Evolutionary conservation across 495 filamentous ascomycete species (phyloP).

Genomic region (Neohortaea acidophila): DNA sequence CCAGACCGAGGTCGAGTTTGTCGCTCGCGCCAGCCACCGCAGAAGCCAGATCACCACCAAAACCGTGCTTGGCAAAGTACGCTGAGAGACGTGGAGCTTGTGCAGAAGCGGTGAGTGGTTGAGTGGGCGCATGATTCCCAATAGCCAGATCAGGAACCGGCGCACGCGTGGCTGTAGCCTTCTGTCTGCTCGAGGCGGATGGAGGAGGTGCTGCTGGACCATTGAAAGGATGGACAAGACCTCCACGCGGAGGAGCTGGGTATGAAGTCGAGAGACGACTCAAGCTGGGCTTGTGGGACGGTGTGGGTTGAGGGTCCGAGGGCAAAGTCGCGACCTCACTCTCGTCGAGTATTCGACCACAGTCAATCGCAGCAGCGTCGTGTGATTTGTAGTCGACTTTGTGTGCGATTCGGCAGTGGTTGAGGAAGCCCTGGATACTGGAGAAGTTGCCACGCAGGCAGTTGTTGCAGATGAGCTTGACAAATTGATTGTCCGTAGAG

Average conservation of each 20-base stretch:
- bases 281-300: conserved; percentile 4
- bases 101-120: conserved; percentile 43
- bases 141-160: conserved; percentile 14
- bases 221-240: conserved; percentile 16
- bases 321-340: conserved; percentile 16
- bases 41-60: conserved; percentile 46
- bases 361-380: conserved; percentile 80
- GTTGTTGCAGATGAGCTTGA: conserved; percentile 77
- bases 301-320: conserved; percentile 4
- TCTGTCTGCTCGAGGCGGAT: not conserved
- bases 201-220: not conserved
- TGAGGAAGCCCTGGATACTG: conserved; percentile 94
- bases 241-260: not conserved
- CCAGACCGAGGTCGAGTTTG: conserved; percentile 37
- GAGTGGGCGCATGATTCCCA: conserved; percentile 6
- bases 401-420: conserved; percentile 93
- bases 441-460: conserved; percentile 82
- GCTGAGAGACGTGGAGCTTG: conserved; percentile 64
- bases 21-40: conserved; percentile 43
- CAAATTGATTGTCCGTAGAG: conserved; percentile 43
- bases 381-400: conserved; percentile 82
- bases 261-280: conserved; percentile 6
- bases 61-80: conserved; percentile 47
- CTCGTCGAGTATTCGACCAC: conserved; percentile 61
- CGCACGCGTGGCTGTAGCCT: not conserved